Percentiles rank a stretch among this genome's conserved stretches.
phyloP scores from a whole-genome alignment of 2,329 filamentous ascomycete species.

The Rugonectria rugulosa region DNA sequence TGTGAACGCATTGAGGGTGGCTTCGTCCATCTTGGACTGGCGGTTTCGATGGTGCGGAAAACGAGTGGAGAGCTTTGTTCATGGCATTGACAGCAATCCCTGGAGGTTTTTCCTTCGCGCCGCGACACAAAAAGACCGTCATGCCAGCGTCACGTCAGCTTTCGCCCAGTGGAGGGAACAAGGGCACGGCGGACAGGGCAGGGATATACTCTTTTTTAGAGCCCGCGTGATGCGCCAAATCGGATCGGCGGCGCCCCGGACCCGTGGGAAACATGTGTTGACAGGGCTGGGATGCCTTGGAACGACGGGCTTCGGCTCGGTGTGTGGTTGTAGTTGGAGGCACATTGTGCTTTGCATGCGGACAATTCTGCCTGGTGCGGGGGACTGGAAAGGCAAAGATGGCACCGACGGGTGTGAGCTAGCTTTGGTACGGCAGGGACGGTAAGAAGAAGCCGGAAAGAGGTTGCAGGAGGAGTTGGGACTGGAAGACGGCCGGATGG shows the following conservation, averaged over 20 bases:
- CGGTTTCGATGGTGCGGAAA: slow-evolving; percentile 16
- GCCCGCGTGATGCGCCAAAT: slow-evolving; percentile 1
- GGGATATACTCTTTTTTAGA: background rate
- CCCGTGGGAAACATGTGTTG: slow-evolving; percentile 5
- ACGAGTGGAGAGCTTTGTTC: slow-evolving; percentile 14
- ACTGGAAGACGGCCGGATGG: too few relatives aligned
- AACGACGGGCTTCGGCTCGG: background rate
- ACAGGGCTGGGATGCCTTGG: background rate
- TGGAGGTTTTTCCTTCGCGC: slow-evolving; percentile 9
- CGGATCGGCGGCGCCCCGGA: background rate
- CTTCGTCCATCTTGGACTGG: slow-evolving; percentile 4
- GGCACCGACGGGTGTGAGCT: too few relatives aligned
- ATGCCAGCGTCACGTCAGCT: slow-evolving; percentile 34
- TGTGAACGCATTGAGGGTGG: slow-evolving; percentile 6
- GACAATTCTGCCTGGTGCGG: too few relatives aligned
- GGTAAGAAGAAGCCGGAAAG: too few relatives aligned
- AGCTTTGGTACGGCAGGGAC: background rate
- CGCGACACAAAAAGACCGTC: slow-evolving; percentile 28
- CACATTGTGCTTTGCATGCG: too few relatives aligned
- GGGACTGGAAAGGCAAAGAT: too few relatives aligned
- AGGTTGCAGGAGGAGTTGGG: too few relatives aligned
- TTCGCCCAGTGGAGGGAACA: too few relatives aligned
- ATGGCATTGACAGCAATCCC: slow-evolving; percentile 26
- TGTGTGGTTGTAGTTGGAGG: background rate
- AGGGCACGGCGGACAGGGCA: slow-evolving; percentile 3